These are phyloP conservation scores for Arxiozyma bovina DNA, from an alignment of 1,139 yeast genomes.

Conservation along the genomic window DNA sequence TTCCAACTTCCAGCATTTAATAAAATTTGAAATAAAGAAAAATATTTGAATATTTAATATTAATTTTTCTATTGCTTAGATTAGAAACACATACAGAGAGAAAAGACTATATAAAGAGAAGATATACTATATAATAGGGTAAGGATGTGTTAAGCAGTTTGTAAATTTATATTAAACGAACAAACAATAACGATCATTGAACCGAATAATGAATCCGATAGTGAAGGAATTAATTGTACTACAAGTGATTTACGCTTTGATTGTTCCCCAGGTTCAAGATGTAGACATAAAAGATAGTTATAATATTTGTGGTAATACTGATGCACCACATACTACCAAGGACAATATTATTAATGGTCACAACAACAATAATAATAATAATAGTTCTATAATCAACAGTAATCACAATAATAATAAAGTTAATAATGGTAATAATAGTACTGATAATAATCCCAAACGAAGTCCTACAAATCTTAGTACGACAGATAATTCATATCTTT, in stretches of 20 bases:
- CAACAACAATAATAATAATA: neutral
- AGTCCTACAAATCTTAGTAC: neutral
- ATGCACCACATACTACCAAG: neutral
- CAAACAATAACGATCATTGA: neutral
- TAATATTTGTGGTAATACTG: neutral
- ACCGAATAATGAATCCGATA: constrained; percentile 12
- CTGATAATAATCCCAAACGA: neutral
- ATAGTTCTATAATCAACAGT: too few species aligned
- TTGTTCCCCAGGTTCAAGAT: constrained; percentile 14
- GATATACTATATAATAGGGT: too few species aligned
- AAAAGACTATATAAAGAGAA: neutral
- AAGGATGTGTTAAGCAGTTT: neutral
- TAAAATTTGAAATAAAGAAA: too few species aligned
- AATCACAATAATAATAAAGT: neutral
- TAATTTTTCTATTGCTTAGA: too few species aligned
- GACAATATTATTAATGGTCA: neutral
- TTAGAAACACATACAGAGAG: neutral
- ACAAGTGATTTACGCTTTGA: constrained; percentile 24
- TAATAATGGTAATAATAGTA: neutral
- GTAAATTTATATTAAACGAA: too few species aligned
- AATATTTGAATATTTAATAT: neutral
- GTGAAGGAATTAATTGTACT: constrained; percentile 26
- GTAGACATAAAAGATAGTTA: constrained; percentile 2
- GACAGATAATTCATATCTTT: neutral
- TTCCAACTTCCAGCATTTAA: neutral